Percentiles rank a stretch among this genome's conserved stretches.
phyloP scores from a whole-genome alignment of 495 filamentous ascomycete species.

The Poronia punctata region DNA sequence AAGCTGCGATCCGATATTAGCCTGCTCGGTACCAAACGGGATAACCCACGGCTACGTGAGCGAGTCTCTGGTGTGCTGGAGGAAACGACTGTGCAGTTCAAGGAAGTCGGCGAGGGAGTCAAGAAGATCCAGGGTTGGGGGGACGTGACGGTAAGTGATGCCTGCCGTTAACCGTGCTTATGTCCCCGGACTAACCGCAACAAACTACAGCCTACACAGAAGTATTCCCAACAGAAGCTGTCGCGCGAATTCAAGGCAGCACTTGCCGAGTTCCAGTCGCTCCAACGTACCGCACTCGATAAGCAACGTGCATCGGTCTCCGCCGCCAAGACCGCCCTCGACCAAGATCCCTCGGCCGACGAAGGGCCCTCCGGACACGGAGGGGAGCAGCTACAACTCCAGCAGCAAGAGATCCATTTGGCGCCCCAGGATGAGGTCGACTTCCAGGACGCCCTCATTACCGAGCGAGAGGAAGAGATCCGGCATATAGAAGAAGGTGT shows the following conservation, averaged over 20 bases:
- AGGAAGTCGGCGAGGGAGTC: constrained; percentile 84
- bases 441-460: constrained; percentile 92
- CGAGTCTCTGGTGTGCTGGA: constrained; percentile 79
- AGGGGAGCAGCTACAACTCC: constrained; percentile 51
- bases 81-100: constrained; percentile 79
- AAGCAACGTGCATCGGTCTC: constrained; percentile 82
- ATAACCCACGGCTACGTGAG: constrained; percentile 86
- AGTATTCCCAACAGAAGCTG: constrained; percentile 91
- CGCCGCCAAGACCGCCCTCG: constrained; percentile 67
- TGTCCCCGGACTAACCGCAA: constrained; percentile 6
- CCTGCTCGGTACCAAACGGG: constrained; percentile 79
- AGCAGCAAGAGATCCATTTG: constrained; percentile 72
- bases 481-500: constrained; percentile 95
- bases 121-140: constrained; percentile 90
- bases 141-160: constrained; percentile 70
- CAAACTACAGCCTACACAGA: constrained; percentile 61
- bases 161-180: neutral
- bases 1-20: constrained; percentile 72
- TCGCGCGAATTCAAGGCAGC: constrained; percentile 84
- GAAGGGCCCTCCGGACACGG: constrained; percentile 24
- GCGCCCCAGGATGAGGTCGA: constrained; percentile 94
- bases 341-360: constrained; percentile 41
- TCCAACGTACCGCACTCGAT: constrained; percentile 83
- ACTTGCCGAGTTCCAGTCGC: constrained; percentile 79
- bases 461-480: constrained; percentile 93